Evolutionary conservation across 495 filamentous ascomycete genomes (phyloP).

Genomic region (Trichoderma erinaceum): DNA sequence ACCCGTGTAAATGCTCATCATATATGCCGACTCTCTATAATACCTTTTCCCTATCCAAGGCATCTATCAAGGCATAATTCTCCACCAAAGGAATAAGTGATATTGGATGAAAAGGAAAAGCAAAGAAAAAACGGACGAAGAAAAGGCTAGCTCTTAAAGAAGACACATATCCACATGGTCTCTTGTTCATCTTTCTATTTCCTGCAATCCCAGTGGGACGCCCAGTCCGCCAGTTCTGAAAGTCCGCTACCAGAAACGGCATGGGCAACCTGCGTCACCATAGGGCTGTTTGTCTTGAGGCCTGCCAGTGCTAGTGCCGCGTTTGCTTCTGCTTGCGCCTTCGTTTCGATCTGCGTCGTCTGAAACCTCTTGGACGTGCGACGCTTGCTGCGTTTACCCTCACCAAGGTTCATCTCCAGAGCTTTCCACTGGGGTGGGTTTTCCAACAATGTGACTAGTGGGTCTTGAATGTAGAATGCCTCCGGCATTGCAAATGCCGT

Average conservation of each 20-base stretch:
- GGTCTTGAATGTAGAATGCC: conserved; percentile 7
- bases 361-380: neutral
- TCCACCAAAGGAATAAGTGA: neutral
- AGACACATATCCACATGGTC: neutral
- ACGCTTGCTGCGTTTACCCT: neutral
- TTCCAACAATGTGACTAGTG: neutral
- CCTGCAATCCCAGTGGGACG: neutral
- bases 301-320: neutral
- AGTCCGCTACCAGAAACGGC: neutral
- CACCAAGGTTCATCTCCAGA: neutral
- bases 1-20: conserved; percentile 12
- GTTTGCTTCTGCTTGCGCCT: conserved; percentile 5
- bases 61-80: neutral
- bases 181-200: neutral
- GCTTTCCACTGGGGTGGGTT: neutral
- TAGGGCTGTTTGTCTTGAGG: neutral
- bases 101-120: neutral
- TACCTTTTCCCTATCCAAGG: neutral
- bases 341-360: neutral
- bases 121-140: neutral
- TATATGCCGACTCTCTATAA: conserved; percentile 3
- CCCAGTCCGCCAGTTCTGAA: neutral
- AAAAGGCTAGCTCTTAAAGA: neutral
- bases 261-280: neutral
- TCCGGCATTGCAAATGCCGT: conserved; percentile 1